These are phyloP conservation scores for Cryphonectria naterciae DNA, from an alignment of 2,329 filamentous ascomycete genomes.

Conservation along the genomic window DNA sequence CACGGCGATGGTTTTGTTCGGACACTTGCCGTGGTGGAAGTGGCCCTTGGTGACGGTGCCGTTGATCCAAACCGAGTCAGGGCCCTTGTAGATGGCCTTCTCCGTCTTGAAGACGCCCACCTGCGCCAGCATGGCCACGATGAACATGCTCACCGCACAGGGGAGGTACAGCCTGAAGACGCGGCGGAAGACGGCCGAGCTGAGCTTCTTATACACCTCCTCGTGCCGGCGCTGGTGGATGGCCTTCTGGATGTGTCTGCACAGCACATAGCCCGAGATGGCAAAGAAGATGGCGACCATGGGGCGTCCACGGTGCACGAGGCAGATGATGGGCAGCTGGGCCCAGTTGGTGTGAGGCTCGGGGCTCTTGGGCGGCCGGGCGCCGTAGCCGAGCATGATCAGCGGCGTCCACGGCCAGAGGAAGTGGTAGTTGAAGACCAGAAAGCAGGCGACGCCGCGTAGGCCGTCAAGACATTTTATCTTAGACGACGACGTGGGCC, in stretches of 20 bases:
- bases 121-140: slow-evolving; percentile 45
- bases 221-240: slow-evolving; percentile 43
- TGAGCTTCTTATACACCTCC: slow-evolving; percentile 42
- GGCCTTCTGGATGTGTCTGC: slow-evolving; percentile 42
- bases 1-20: slow-evolving; percentile 37
- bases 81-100: slow-evolving; percentile 41
- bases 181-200: slow-evolving; percentile 44
- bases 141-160: slow-evolving; percentile 46
- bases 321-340: slow-evolving; percentile 45
- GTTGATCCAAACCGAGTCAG: slow-evolving; percentile 46
- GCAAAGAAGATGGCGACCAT: slow-evolving; percentile 51
- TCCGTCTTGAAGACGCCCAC: slow-evolving; percentile 43
- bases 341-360: slow-evolving; percentile 40
- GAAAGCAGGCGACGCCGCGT: slow-evolving; percentile 46
- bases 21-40: slow-evolving; percentile 12
- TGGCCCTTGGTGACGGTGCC: slow-evolving; percentile 38
- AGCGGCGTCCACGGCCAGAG: slow-evolving; percentile 46
- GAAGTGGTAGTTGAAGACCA: slow-evolving; percentile 49
- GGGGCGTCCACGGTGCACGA: slow-evolving; percentile 44
- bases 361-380: slow-evolving; percentile 40
- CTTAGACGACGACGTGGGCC: slow-evolving; percentile 36
- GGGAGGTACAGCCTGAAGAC: slow-evolving; percentile 46
- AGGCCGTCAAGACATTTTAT: slow-evolving; percentile 46
- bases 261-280: slow-evolving; percentile 49
- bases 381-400: slow-evolving; percentile 47